Evolutionary conservation across 352 stramenopile species (phyloP), one percentile per base, ranked within the genome.

Genomic region (Nothophytophthora sp.): DNA sequence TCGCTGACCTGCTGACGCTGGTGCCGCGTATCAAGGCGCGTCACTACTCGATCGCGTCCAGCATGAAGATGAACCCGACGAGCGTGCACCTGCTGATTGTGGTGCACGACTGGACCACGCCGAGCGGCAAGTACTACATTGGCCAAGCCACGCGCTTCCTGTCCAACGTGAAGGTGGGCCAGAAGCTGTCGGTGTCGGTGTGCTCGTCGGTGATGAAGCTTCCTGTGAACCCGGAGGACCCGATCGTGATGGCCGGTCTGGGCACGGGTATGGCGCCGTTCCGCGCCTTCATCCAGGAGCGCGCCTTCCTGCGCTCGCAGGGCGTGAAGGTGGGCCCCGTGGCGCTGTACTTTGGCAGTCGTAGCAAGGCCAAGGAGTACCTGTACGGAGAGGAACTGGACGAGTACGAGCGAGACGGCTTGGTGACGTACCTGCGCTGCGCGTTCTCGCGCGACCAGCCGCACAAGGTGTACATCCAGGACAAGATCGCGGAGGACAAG

Each of bases 341-440:
- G 16, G 81, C 79, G 27, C 64, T 97, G 15, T 97, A 99, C 80
- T 99, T 99, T 82, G 96, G 97, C 48, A 97, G 91, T 68, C 95
- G 97, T 39, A 83, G 88, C 60, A 82, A 85, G 44, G 59, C 85
- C n/a, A 76, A 95, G 39, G 97, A 99, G 76, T 99, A 96, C 67
- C 76, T 99, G 22, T 99, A 99, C 70, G 77, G 85, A 30, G 90
- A 99, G 30, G 85, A 96, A 61, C 71, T 93, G 19, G 81, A 96
- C 49, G 60, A 74, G 54, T 96, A 94, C 64, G 74, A 94, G 56
- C 63, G 76, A 16, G 81, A 94, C 24, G 87, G 87, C 0, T 55
- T 96, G 34, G 67, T 97, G 34, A 93, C 82, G 46, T 77, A 92
- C 61, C 54, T 95, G 45, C 78, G 83, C 36, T 90, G 85, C 32